Evolutionary conservation across 306 rosid genomes (phyloP).

Genomic region (Arachis stenosperma): DNA sequence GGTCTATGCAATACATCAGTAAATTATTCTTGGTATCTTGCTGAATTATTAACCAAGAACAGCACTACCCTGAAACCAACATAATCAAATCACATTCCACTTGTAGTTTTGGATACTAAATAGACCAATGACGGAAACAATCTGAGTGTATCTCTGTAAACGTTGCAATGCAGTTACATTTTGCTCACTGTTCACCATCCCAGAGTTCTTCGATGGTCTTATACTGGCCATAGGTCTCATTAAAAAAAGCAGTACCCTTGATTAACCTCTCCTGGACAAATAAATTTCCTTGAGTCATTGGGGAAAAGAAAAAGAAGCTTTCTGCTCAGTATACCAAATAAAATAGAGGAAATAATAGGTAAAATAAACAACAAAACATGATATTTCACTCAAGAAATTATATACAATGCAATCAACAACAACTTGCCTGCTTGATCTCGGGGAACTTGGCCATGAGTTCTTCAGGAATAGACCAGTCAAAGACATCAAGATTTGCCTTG

Average conservation of each 20-base stretch:
- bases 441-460: conserved; percentile 49
- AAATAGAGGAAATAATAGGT: no score
- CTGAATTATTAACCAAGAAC: neutral
- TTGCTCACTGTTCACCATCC: conserved; percentile 64
- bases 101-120: neutral
- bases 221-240: conserved; percentile 47
- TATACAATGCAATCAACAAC: neutral
- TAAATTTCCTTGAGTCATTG: no score
- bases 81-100: neutral
- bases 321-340: no score
- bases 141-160: neutral
- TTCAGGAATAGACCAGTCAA: conserved; percentile 66
- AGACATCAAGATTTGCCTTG: conserved; percentile 53
- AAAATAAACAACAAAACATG: no score
- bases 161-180: conserved; percentile 13
- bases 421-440: conserved; percentile 65
- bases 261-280: conserved; percentile 55
- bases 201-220: conserved; percentile 64
- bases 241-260: conserved; percentile 40
- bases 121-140: neutral
- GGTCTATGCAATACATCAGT: no score
- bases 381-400: no score
- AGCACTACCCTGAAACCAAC: neutral
- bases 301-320: no score
- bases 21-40: neutral